Evolutionary conservation across 805 yeast genomes (phyloP).

Genomic region (Myxozyma melibiosi): DNA sequence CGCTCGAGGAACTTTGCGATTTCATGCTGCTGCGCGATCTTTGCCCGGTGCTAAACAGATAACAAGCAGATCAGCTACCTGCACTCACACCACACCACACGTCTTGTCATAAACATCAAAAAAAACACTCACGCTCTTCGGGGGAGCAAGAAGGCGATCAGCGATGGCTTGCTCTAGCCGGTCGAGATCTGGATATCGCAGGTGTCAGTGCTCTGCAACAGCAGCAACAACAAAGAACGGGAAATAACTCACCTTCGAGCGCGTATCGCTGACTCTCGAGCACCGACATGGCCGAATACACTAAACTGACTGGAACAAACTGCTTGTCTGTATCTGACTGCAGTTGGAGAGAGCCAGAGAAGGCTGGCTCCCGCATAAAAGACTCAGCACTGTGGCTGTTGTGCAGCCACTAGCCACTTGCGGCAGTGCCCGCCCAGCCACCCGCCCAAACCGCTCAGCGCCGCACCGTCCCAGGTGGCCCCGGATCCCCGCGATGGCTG

Average conservation of each 20-base stretch:
- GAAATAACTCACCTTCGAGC: constrained; percentile 31
- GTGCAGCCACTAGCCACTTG: constrained; percentile 4
- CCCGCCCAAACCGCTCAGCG: constrained; percentile 9
- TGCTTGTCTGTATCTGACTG: no score
- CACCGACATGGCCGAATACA: constrained; percentile 21
- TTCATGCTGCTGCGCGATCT: constrained; percentile 56
- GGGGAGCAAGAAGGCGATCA: constrained; percentile 51
- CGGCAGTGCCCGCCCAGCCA: constrained; percentile 20
- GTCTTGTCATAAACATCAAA: constrained; percentile 28
- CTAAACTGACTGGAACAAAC: no score
- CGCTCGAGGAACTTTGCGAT: constrained; percentile 54
- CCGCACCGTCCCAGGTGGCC: constrained; percentile 4
- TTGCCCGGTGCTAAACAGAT: constrained; percentile 38
- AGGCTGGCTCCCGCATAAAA: neutral
- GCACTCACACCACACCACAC: neutral
- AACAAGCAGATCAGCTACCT: constrained; percentile 48
- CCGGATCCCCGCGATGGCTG: neutral
- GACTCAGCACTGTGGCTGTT: neutral
- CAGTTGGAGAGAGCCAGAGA: no score
- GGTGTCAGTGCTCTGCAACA: neutral
- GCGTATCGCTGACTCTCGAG: constrained; percentile 36
- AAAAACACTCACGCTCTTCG: constrained; percentile 21
- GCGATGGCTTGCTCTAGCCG: constrained; percentile 67
- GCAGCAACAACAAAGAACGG: neutral
- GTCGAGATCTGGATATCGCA: constrained; percentile 55